These are phyloP conservation scores for Antrodiella citrinella DNA, from an alignment of 768 basidiomycete genomes.

Conservation along the genomic window DNA sequence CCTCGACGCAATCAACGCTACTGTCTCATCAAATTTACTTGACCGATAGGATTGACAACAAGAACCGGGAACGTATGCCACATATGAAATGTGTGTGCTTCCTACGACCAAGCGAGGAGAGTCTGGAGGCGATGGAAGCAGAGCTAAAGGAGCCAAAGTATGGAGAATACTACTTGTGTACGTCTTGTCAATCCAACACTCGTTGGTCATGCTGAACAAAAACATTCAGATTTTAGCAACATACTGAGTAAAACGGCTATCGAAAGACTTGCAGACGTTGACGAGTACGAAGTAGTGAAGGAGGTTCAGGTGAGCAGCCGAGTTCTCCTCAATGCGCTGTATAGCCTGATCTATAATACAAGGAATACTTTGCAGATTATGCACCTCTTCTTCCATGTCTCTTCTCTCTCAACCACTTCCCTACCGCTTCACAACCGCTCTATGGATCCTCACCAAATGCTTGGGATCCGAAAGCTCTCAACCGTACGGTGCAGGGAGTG, in stretches of 20 bases:
- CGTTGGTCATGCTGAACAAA: not conserved
- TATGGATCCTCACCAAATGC: constrained; percentile 64
- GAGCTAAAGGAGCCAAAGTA: constrained; percentile 91
- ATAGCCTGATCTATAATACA: constrained; percentile 15
- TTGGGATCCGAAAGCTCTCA: constrained; percentile 73
- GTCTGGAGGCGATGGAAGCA: constrained; percentile 71
- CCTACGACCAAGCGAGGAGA: constrained; percentile 73
- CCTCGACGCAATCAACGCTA: constrained; percentile 88
- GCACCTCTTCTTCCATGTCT: constrained; percentile 78
- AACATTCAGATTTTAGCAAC: constrained; percentile 82
- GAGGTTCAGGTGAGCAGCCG: constrained; percentile 78
- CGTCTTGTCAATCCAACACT: constrained; percentile 23
- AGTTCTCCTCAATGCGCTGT: constrained; percentile 1
- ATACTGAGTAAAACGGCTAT: constrained; percentile 83
- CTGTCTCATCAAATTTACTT: constrained; percentile 96
- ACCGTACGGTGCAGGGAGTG: constrained; percentile 74
- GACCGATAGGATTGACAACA: constrained; percentile 96
- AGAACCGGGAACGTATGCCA: constrained; percentile 80
- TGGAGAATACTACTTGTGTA: constrained; percentile 98
- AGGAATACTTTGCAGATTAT: constrained; percentile 99
- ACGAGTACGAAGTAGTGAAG: constrained; percentile 92
- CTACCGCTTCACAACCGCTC: constrained; percentile 52
- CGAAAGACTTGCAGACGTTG: constrained; percentile 87
- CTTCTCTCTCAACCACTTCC: constrained; percentile 79
- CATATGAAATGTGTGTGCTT: constrained; percentile 98